Evolutionary conservation across 148 eudicot species (phyloP).

Genomic region (Arbutus unedo): DNA sequence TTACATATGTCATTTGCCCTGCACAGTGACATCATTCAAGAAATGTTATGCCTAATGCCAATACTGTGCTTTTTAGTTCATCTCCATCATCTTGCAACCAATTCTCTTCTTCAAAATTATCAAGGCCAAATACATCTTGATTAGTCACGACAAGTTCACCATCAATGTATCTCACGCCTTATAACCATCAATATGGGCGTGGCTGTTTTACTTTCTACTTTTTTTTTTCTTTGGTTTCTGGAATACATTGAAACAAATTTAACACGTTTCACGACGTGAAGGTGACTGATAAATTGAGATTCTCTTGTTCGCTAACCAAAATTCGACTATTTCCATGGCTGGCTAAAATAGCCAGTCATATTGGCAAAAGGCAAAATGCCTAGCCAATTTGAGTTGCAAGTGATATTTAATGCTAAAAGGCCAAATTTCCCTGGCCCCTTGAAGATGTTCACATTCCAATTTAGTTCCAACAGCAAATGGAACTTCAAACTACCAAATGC

Average conservation of each 20-base stretch:
- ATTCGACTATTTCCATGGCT: too few species aligned
- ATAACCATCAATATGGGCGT: background rate
- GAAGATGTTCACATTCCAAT: background rate
- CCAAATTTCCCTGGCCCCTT: background rate
- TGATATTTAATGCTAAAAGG: background rate
- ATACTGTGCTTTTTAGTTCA: background rate
- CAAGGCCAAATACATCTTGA: background rate
- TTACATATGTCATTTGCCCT: constrained; percentile 87
- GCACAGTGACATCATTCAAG: constrained; percentile 20
- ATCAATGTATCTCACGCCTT: background rate
- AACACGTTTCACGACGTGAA: background rate
- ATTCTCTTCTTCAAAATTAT: background rate
- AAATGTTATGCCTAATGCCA: background rate
- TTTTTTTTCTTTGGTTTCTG: background rate
- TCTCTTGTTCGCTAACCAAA: too few species aligned
- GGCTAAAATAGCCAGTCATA: background rate
- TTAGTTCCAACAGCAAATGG: constrained; percentile 2
- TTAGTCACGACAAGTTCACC: constrained; percentile 3
- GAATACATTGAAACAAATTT: background rate
- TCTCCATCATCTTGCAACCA: background rate
- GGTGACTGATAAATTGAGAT: too few species aligned
- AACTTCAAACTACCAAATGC: background rate
- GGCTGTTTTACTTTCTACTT: background rate
- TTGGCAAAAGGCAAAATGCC: background rate
- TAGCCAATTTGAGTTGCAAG: background rate